Conservation (phyloP, 352 stramenopile genomes). For the Aphanomyces stellatus region DNA sequence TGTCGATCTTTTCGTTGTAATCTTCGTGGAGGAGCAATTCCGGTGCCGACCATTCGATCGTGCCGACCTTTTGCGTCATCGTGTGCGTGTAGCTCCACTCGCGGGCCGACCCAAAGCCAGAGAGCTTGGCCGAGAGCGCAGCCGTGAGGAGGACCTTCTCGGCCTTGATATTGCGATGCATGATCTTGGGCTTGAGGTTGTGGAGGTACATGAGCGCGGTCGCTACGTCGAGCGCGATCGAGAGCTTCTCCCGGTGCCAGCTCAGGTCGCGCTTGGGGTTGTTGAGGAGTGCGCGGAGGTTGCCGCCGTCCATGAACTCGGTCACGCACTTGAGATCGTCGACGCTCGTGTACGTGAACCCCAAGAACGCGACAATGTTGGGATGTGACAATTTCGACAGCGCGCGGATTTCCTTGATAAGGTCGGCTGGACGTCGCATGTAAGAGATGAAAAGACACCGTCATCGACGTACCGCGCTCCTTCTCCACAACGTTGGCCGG, state of each 20-base stretch:
- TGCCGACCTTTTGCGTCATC: slow-evolving; percentile 19
- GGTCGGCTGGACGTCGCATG: neutral
- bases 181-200: slow-evolving; percentile 42
- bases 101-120: slow-evolving; percentile 16
- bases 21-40: slow-evolving; percentile 25
- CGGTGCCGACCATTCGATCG: slow-evolving; percentile 20
- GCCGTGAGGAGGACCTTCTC: slow-evolving; percentile 68
- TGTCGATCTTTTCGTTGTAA: slow-evolving; percentile 29
- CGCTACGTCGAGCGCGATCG: slow-evolving; percentile 67
- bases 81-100: slow-evolving; percentile 20
- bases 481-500: slow-evolving; percentile 15
- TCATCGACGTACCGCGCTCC: neutral
- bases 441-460: neutral
- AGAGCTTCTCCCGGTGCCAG: slow-evolving; percentile 40
- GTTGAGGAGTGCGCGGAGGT: slow-evolving; percentile 48
- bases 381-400: slow-evolving; percentile 49
- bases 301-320: slow-evolving; percentile 65
- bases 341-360: slow-evolving; percentile 53
- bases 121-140: slow-evolving; percentile 64
- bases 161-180: slow-evolving; percentile 48
- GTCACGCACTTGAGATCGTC: slow-evolving; percentile 48
- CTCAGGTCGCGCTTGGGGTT: slow-evolving; percentile 17
- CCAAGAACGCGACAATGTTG: slow-evolving; percentile 55
- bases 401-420: slow-evolving; percentile 39
- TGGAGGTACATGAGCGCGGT: slow-evolving; percentile 74